Evolutionary conservation across 257 asterid genomes (phyloP), one percentile per base, ranked within the genome.

Genomic region (Misopates orontium): DNA sequence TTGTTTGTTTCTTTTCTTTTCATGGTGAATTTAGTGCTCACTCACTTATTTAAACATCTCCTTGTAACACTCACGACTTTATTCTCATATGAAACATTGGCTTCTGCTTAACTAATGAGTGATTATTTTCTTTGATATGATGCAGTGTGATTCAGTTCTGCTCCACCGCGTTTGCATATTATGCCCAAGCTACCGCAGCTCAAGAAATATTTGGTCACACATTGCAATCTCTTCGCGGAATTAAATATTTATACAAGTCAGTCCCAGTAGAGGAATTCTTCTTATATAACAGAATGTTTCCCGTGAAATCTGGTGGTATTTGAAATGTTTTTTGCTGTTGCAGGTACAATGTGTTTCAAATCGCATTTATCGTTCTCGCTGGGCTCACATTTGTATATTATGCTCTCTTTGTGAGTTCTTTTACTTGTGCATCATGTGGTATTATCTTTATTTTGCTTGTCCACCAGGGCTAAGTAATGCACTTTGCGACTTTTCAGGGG

Each of bases 201-300:
- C 99, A 94, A 90, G 99, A 94, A 88, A 94, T 94, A 74, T 94
- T 90, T 71, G 93, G 99, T 60, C 99, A 94, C 77, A 94, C 97
- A 2, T 64, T 94, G 80, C 96, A 94, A 68, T 94, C 99, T 54
- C 99, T 94, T 72, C 90, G 98, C 39, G 99, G 99, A 68, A 90
- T 94, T 60, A 94, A 90, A 80, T 94, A 94, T 75, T 72, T 94
- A 66, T 94, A 94, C 95, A 90, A 94, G 99, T 94, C 60, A 74
- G 99, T 77, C 65, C 15, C 73, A 25, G 51, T 64, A 39, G 23
- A 24, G 42, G 49, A 42, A 8, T 21, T 81, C 22, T 52, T 70
- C 60, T 18, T 32, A 51, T 54, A 36, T 4, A 60, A 59, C 15
- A 10, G 18, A 28, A 44, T 40, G 17, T 12, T 18, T 53, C 24